Base-by-base conservation (phyloP, 2,329 filamentous ascomycete species). In the Fusarium pseudograminearum region DNA sequence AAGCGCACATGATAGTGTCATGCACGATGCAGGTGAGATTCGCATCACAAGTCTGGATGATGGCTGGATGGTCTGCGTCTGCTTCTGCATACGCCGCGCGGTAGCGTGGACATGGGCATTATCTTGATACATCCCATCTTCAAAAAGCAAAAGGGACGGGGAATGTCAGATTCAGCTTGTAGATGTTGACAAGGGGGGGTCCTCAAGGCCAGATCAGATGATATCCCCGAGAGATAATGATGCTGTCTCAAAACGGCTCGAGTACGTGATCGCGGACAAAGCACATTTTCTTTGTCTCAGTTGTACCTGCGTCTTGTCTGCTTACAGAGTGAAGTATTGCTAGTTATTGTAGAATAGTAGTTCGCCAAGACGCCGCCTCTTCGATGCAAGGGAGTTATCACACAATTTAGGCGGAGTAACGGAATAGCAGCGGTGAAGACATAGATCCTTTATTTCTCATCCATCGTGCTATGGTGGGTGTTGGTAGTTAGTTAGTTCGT, bases 11-110 rank as follows among this genome's bases (percentile, higher is more conserved):
- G 59, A 64, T 68, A 68, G 64, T 61, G 38, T 64, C 48, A 68
- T 68, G 65, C 65, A 67, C 36, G 48, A 70, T 69, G 62, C 67
- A 70, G 62, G 67, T 70, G 54, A 67, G 66, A 52, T 57, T 48
- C 51, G 48, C 51, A 57, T 67, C 62, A 61, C 56, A 57, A 57
- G 51, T 41, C 50, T 67, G 67, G 26, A 67, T 70, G 61, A 67
- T 67, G 42, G 47, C 34, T 44, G n/a, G 31, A 63, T 44, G 36
- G n/a, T 26, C 40, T 40, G 36, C 36, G 36, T 15, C n/a, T 40
- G 36, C 36, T n/a, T 15, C n/a, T 41, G 26, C 34, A 64, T 65
- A 50, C 66, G 66, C 56, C 66, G 44, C 56, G 57, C 52, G 47
- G 67, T 70, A 64, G 67, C 51, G 62, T 45, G 47, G 47, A 26